These are phyloP conservation scores for Neophaeococcomyces mojaviensis DNA, from an alignment of 2,329 filamentous ascomycete species.

Conservation along the genomic window DNA sequence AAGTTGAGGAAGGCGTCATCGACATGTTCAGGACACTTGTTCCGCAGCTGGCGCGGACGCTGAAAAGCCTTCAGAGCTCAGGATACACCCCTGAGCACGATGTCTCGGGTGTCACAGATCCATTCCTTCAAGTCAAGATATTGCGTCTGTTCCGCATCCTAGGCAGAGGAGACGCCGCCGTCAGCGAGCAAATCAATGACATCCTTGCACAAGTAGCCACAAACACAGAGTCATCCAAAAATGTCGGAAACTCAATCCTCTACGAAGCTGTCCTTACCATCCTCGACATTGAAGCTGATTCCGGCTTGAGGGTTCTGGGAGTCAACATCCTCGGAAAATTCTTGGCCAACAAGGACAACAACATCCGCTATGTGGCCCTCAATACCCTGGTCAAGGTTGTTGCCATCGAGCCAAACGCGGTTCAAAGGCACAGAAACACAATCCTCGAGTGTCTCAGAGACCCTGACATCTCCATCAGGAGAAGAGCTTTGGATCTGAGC, in stretches of 20 bases:
- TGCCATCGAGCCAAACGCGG: slow-evolving; percentile 93
- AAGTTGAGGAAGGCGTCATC: slow-evolving; percentile 78
- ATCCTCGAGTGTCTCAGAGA: slow-evolving; percentile 94
- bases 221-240: slow-evolving; percentile 96
- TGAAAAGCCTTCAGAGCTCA: slow-evolving; percentile 88
- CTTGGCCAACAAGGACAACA: slow-evolving; percentile 96
- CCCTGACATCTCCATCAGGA: slow-evolving; percentile 94
- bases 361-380: slow-evolving; percentile 94
- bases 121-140: slow-evolving; percentile 96
- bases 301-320: slow-evolving; percentile 83
- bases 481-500: slow-evolving; percentile 91
- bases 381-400: slow-evolving; percentile 98
- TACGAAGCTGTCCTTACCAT: slow-evolving; percentile 97
- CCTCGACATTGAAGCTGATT: slow-evolving; percentile 95
- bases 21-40: slow-evolving; percentile 85
- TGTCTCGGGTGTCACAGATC: slow-evolving; percentile 95
- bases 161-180: slow-evolving; percentile 74
- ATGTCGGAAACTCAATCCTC: slow-evolving; percentile 94
- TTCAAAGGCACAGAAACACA: slow-evolving; percentile 93
- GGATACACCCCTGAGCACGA: slow-evolving; percentile 97
- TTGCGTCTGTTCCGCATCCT: slow-evolving; percentile 77
- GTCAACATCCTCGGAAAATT: slow-evolving; percentile 99
- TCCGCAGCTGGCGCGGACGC: slow-evolving; percentile 75
- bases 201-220: slow-evolving; percentile 96
- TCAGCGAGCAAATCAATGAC: slow-evolving; percentile 96